Evolutionary conservation across 163 green algal genomes (phyloP).

Genomic region (Scenedesmus sp.): DNA sequence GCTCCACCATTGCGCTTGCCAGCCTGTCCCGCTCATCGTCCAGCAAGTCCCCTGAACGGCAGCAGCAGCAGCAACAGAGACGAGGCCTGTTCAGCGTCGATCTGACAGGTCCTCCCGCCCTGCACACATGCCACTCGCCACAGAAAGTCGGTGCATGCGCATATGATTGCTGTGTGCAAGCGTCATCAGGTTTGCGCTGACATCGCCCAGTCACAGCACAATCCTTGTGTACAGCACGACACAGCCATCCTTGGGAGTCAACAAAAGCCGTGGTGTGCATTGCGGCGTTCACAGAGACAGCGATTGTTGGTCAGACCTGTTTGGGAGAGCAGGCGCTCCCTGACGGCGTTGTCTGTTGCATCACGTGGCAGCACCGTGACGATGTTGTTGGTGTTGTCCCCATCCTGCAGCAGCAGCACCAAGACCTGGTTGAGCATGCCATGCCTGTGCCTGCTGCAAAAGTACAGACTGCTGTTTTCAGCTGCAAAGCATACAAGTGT

Average conservation of each 20-base stretch:
- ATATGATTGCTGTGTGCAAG: too few relatives aligned
- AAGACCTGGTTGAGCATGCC: background rate
- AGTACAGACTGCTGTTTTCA: background rate
- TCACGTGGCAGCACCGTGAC: constrained; percentile 74
- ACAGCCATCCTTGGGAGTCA: too few relatives aligned
- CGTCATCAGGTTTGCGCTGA: too few relatives aligned
- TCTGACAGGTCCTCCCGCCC: too few relatives aligned
- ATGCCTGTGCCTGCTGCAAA: too few relatives aligned
- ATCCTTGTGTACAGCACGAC: too few relatives aligned
- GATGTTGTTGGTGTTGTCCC: constrained; percentile 91
- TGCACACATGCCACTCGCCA: too few relatives aligned
- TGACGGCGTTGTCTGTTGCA: background rate
- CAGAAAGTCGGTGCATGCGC: too few relatives aligned
- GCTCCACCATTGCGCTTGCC: background rate
- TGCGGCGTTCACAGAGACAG: too few relatives aligned
- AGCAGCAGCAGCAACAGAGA: background rate
- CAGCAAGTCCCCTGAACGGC: constrained; percentile 7
- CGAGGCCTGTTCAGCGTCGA: too few relatives aligned
- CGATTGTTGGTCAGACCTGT: background rate
- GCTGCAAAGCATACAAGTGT: background rate
- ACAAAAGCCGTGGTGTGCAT: too few relatives aligned
- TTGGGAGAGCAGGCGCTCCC: constrained; percentile 53
- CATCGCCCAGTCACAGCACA: too few relatives aligned
- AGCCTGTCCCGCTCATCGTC: constrained; percentile 62
- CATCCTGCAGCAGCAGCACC: constrained; percentile 61